These are phyloP conservation scores for Salmacisia buchloeana DNA, from an alignment of 1,284 basidiomycete species.

Conservation along the genomic window DNA sequence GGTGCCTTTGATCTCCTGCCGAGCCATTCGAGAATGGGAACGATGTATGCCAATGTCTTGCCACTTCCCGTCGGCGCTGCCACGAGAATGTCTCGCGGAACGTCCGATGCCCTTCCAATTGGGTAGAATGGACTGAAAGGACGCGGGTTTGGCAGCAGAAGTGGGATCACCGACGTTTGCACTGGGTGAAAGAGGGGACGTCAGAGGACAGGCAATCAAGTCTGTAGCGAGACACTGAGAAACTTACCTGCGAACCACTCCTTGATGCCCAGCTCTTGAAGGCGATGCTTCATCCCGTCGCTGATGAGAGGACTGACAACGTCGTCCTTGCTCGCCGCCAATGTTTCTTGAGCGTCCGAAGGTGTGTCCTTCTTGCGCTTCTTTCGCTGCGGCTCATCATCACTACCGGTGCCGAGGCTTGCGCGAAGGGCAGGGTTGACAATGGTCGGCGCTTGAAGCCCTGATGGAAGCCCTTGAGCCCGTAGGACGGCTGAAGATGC, in stretches of 20 bases:
- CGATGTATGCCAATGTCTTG: constrained; percentile 88
- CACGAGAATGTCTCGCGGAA: constrained; percentile 81
- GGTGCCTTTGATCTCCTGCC: not conserved
- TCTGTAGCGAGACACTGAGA: not conserved
- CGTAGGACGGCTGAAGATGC: constrained; percentile 21
- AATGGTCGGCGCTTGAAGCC: constrained; percentile 28
- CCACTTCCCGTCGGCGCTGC: constrained; percentile 96
- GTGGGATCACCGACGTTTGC: constrained; percentile 74
- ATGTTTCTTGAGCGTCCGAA: not conserved
- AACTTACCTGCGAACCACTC: constrained; percentile 42
- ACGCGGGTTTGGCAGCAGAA: constrained; percentile 59
- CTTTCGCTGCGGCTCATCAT: constrained; percentile 13
- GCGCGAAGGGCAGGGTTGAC: constrained; percentile 27
- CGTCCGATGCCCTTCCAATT: constrained; percentile 53
- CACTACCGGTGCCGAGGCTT: constrained; percentile 15
- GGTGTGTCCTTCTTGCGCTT: not conserved
- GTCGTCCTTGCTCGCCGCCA: not conserved
- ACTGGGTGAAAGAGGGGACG: constrained; percentile 55
- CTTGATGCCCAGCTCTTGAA: constrained; percentile 27
- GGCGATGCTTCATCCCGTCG: not conserved
- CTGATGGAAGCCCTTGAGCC: constrained; percentile 37
- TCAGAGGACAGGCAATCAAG: not conserved
- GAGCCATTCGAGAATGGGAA: constrained; percentile 74
- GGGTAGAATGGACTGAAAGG: constrained; percentile 62
- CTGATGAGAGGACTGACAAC: constrained; percentile 6